phyloP scores from a whole-genome alignment of 2,329 filamentous ascomycete species.

The Xylaria sp. region DNA sequence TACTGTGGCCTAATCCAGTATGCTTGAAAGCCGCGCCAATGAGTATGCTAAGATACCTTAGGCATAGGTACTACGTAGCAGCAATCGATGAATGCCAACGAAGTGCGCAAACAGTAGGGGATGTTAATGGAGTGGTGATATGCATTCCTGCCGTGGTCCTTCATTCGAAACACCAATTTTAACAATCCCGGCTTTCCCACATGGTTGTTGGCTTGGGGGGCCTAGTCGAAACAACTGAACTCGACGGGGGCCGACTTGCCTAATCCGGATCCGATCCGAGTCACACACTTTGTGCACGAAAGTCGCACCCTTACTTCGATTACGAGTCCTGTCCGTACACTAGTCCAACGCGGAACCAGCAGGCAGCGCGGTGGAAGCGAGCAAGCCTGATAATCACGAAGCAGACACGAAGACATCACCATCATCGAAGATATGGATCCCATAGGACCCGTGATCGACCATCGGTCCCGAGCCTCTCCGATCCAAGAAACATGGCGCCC shows the following conservation, averaged over 20 bases:
- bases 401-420: not conserved
- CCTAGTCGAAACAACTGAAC: conserved; percentile 48
- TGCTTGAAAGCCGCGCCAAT: not conserved
- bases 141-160: conserved; percentile 46
- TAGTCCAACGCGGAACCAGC: conserved; percentile 9
- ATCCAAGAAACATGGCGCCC: conserved; percentile 11
- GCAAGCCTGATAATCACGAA: conserved; percentile 19
- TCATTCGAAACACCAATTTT: conserved; percentile 47
- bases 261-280: conserved; percentile 45
- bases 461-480: conserved; percentile 26
- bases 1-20: not conserved
- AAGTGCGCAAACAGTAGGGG: not conserved
- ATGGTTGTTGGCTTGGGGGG: conserved; percentile 38
- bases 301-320: conserved; percentile 23
- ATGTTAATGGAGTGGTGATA: conserved; percentile 23
- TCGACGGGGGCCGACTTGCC: conserved; percentile 47
- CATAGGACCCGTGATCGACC: conserved; percentile 18
- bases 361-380: conserved; percentile 12
- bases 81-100: not conserved
- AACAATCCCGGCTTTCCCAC: conserved; percentile 45
- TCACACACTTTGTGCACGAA: conserved; percentile 27
- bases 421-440: conserved; percentile 10
- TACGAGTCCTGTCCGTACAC: not conserved
- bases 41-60: not conserved
- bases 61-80: not conserved